phyloP scores from a whole-genome alignment of 768 basidiomycete genomes.

The Tulasnella sp. region DNA sequence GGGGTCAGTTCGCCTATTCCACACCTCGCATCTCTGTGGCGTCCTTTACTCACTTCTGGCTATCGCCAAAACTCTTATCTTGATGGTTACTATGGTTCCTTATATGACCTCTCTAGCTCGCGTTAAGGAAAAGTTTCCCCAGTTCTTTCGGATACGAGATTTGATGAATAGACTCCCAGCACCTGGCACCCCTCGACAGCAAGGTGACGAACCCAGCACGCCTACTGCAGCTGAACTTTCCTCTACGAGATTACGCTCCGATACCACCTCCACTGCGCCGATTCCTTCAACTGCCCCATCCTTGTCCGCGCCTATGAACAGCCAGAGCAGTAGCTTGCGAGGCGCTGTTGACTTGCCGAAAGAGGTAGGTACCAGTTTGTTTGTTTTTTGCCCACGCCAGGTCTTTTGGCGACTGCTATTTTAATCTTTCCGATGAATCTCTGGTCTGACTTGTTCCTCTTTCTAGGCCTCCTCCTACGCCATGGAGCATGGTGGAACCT shows the following conservation, averaged over 20 bases:
- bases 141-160: slow-evolving; percentile 17
- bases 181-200: not conserved
- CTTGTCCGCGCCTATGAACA: not conserved
- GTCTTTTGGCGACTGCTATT: not conserved
- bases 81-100: not conserved
- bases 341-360: slow-evolving; percentile 10
- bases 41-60: not conserved
- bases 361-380: not conserved
- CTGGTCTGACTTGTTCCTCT: no score
- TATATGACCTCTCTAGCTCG: slow-evolving; percentile 14
- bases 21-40: not conserved
- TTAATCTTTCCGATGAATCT: no score
- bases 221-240: not conserved
- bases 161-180: slow-evolving; percentile 14
- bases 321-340: not conserved
- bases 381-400: not conserved
- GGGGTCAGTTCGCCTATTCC: slow-evolving; percentile 13
- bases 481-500: no score
- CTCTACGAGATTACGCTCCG: not conserved
- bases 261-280: not conserved
- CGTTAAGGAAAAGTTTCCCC: slow-evolving; percentile 19
- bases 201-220: not conserved
- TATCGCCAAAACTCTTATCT: not conserved
- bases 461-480: not conserved
- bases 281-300: not conserved